These are phyloP conservation scores for Neurospora sp. DNA, from an alignment of 495 filamentous ascomycete species.

Conservation along the genomic window DNA sequence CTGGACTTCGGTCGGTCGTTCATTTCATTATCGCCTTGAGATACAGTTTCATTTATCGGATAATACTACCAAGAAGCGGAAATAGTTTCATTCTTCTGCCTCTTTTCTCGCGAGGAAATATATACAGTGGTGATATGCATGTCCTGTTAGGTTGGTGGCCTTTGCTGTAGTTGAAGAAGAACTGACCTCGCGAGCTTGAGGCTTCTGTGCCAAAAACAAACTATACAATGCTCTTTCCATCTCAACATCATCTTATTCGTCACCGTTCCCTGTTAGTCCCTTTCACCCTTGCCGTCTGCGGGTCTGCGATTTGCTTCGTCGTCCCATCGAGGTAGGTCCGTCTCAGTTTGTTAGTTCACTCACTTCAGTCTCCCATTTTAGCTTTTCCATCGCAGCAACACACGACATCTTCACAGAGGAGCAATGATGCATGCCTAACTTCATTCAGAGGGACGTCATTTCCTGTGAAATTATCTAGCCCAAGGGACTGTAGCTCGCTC, in stretches of 20 bases:
- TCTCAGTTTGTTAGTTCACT: background rate
- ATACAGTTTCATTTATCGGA: background rate
- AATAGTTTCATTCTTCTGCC: background rate
- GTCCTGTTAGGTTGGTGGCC: too few relatives aligned
- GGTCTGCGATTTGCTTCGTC: background rate
- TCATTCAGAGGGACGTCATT: background rate
- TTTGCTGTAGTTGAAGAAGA: too few relatives aligned
- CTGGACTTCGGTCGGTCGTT: background rate
- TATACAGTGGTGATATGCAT: too few relatives aligned
- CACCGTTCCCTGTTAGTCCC: background rate
- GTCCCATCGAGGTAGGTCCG: background rate
- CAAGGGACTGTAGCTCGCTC: rapidly evolving
- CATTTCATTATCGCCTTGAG: background rate
- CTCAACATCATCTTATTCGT: background rate
- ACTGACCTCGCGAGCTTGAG: too few relatives aligned
- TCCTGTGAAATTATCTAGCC: background rate
- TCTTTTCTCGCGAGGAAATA: too few relatives aligned
- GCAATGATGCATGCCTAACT: background rate
- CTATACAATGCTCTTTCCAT: too few relatives aligned
- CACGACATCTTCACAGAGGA: background rate
- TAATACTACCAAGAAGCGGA: background rate
- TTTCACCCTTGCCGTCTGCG: background rate
- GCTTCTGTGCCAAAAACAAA: too few relatives aligned
- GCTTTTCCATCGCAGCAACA: background rate
- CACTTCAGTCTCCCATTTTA: background rate